These are phyloP conservation scores for Brassica incana DNA, from an alignment of 345 rosid species.

Conservation along the genomic window DNA sequence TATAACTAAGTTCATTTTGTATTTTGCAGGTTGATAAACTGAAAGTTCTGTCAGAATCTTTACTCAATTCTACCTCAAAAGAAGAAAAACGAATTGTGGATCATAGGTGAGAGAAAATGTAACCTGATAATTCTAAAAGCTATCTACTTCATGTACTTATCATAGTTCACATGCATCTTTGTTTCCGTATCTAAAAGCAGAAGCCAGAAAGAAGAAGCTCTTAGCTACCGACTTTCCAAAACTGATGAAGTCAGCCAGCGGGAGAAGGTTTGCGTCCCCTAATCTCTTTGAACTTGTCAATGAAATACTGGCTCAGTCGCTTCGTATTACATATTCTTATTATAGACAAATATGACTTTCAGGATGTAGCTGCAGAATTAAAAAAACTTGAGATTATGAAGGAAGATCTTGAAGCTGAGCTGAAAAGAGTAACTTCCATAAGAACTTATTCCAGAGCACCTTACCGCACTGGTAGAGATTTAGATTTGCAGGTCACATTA, in stretches of 20 bases:
- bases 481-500: slow-evolving; percentile 13
- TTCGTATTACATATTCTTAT: slow-evolving; percentile 9
- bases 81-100: slow-evolving; percentile 79
- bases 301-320: neutral
- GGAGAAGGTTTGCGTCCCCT: slow-evolving; percentile 68
- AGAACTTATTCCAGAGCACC: too few species aligned
- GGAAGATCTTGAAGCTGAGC: slow-evolving; percentile 75
- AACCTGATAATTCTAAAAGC: neutral
- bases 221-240: slow-evolving; percentile 69
- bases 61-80: slow-evolving; percentile 64
- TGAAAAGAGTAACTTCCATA: slow-evolving; percentile 49
- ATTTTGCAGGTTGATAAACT: slow-evolving; percentile 73
- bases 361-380: slow-evolving; percentile 69
- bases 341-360: slow-evolving; percentile 31
- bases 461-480: neutral
- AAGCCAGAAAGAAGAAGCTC: slow-evolving; percentile 83
- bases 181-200: slow-evolving; percentile 43
- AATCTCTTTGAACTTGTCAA: neutral
- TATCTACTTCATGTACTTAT: neutral
- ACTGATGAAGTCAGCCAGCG: slow-evolving; percentile 71
- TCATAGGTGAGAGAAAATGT: slow-evolving; percentile 57
- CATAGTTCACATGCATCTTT: neutral
- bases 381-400: slow-evolving; percentile 63
- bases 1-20: neutral
- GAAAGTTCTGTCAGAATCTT: slow-evolving; percentile 81